Evolutionary conservation across 2,329 filamentous ascomycete species (phyloP).

Genomic region (Alternaria viburni): DNA sequence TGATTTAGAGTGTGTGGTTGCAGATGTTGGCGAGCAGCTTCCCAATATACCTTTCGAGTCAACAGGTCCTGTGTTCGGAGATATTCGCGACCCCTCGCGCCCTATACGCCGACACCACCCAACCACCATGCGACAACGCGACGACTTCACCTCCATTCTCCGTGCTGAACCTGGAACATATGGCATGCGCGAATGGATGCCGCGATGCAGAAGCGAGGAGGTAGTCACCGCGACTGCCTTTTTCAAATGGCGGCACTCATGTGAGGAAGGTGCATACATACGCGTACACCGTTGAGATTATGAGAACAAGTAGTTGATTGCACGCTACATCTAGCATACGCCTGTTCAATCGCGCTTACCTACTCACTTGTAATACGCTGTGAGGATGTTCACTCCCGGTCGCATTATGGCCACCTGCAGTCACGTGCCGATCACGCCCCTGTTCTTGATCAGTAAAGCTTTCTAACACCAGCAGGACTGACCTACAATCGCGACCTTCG

Average conservation of each 20-base stretch:
- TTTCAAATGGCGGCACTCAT: neutral
- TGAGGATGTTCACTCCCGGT: neutral
- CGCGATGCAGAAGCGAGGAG: neutral
- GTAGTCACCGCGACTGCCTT: neutral
- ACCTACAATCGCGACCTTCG: neutral
- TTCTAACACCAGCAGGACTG: accelerated
- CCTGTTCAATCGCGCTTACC: neutral
- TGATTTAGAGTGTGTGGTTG: neutral
- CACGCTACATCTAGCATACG: neutral
- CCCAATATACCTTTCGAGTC: constrained; percentile 2
- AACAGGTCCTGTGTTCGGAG: neutral
- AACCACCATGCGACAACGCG: neutral
- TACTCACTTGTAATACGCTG: neutral
- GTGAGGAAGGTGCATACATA: neutral
- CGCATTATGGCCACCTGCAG: neutral
- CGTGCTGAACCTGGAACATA: neutral
- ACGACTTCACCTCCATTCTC: neutral
- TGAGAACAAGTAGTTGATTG: neutral
- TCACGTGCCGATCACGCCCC: neutral
- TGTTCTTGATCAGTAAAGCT: neutral
- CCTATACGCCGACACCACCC: constrained; percentile 1
- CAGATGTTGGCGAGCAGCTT: neutral
- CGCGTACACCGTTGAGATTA: neutral
- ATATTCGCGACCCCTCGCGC: neutral
- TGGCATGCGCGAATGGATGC: neutral